Percentiles rank a stretch among this genome's conserved stretches.
phyloP scores from a whole-genome alignment of 2,329 filamentous ascomycete genomes.

The Hymenoscyphus salicellus region DNA sequence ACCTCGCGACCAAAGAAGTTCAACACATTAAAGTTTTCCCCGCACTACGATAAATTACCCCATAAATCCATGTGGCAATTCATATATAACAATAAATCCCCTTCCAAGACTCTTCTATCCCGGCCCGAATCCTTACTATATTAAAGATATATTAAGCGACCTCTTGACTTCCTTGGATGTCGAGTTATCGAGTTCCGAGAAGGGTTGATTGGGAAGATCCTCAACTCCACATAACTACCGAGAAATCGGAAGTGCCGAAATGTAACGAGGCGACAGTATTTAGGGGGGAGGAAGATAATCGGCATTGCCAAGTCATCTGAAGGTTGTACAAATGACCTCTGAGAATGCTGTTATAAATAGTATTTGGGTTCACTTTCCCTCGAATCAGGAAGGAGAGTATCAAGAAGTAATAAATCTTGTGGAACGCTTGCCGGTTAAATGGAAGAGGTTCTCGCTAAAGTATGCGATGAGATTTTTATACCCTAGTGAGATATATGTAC shows the following conservation, averaged over 20 bases:
- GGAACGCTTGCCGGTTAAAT: background rate
- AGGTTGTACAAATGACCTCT: background rate
- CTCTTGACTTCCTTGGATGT: background rate
- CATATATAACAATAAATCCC: background rate
- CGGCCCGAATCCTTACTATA: background rate
- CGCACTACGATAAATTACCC: background rate
- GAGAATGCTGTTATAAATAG: background rate
- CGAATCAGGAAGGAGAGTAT: background rate
- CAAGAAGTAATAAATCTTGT: background rate
- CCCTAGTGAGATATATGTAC: background rate
- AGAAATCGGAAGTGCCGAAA: constrained; percentile 5
- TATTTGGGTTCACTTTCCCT: too few species aligned
- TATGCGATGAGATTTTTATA: background rate
- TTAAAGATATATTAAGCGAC: background rate
- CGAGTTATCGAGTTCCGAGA: background rate
- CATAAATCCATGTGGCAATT: background rate
- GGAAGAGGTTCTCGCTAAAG: background rate
- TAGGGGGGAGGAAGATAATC: background rate
- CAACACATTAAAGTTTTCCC: constrained; percentile 2
- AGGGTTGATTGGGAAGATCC: background rate
- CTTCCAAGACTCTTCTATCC: background rate
- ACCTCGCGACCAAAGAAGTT: constrained; percentile 4
- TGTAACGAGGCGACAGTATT: background rate
- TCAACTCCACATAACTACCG: constrained; percentile 1
- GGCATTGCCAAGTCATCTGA: background rate